Percentiles rank a stretch among this genome's conserved stretches.
These are phyloP conservation scores for Metschnikowia lochheadii DNA, from an alignment of 805 yeast genomes.

Conservation along the genomic window DNA sequence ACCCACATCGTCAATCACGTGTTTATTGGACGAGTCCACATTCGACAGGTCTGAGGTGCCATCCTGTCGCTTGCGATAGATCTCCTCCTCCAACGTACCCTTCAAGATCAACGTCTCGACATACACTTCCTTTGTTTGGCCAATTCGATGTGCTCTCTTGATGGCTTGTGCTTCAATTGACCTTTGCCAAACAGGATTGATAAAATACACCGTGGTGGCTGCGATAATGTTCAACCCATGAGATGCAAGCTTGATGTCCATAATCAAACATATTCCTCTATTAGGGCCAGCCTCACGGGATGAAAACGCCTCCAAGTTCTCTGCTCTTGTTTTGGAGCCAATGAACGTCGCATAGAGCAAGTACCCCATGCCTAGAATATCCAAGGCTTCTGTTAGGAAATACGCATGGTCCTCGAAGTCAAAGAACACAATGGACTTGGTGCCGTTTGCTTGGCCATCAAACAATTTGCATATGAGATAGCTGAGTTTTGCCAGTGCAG, in stretches of 20 bases:
- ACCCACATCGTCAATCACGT: constrained; percentile 55
- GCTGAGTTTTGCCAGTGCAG: constrained; percentile 61
- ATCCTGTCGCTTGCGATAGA: constrained; percentile 42
- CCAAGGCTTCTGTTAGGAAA: constrained; percentile 60
- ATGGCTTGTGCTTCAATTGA: constrained; percentile 73
- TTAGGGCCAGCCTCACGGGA: constrained; percentile 26
- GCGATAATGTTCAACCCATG: constrained; percentile 66
- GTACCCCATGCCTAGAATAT: constrained; percentile 56
- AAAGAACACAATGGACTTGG: constrained; percentile 61
- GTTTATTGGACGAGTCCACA: constrained; percentile 20
- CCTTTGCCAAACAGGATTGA: constrained; percentile 70
- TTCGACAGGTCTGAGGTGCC: constrained; percentile 12
- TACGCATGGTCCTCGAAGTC: constrained; percentile 72
- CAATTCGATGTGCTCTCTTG: constrained; percentile 74
- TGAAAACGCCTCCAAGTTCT: constrained; percentile 50
- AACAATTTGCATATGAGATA: constrained; percentile 52
- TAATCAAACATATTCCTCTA: constrained; percentile 52
- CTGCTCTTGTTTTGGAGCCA: constrained; percentile 46
- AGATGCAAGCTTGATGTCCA: constrained; percentile 66
- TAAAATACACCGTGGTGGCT: constrained; percentile 65
- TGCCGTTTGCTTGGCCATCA: constrained; percentile 44
- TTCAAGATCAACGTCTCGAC: constrained; percentile 66
- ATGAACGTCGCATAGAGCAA: constrained; percentile 63
- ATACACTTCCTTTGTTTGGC: constrained; percentile 57
- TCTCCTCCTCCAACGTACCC: constrained; percentile 66